phyloP scores from a whole-genome alignment of 176 grass and related monocot species.

The Secale cereale region DNA sequence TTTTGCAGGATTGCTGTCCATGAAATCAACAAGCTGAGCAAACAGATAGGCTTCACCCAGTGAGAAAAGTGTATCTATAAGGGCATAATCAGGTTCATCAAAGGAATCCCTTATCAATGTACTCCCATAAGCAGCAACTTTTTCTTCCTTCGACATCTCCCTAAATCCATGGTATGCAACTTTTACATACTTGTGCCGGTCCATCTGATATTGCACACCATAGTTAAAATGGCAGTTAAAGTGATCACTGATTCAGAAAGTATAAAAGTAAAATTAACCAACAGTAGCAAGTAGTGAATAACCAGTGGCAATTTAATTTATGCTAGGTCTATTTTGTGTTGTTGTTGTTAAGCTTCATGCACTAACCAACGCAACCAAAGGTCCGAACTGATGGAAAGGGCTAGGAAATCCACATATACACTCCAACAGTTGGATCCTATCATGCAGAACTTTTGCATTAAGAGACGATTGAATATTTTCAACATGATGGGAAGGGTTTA shows the following conservation, averaged over 20 bases:
- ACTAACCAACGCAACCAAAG: too few species aligned
- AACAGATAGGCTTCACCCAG: conserved; percentile 97
- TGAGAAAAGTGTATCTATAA: conserved; percentile 96
- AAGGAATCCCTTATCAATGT: conserved; percentile 92
- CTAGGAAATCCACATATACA: too few species aligned
- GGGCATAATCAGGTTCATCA: conserved; percentile 95
- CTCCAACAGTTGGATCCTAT: not conserved
- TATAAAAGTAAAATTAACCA: not conserved
- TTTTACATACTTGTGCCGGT: conserved; percentile 99
- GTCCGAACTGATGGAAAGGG: too few species aligned
- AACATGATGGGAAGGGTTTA: not conserved
- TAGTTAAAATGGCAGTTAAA: conserved; percentile 29
- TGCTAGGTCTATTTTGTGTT: not conserved
- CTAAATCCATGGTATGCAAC: conserved; percentile 97
- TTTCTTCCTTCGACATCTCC: conserved; percentile 92
- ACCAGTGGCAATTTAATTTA: not conserved
- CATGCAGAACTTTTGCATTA: not conserved
- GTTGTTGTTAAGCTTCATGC: not conserved
- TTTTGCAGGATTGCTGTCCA: conserved; percentile 90
- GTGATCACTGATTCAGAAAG: conserved; percentile 11
- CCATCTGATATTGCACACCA: conserved; percentile 70
- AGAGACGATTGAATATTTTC: not conserved
- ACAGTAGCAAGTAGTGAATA: not conserved
- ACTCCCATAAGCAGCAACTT: conserved; percentile 88
- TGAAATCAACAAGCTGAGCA: conserved; percentile 95